Base-by-base conservation (phyloP, 352 stramenopile species). In the Phytophthora pluvialis region DNA sequence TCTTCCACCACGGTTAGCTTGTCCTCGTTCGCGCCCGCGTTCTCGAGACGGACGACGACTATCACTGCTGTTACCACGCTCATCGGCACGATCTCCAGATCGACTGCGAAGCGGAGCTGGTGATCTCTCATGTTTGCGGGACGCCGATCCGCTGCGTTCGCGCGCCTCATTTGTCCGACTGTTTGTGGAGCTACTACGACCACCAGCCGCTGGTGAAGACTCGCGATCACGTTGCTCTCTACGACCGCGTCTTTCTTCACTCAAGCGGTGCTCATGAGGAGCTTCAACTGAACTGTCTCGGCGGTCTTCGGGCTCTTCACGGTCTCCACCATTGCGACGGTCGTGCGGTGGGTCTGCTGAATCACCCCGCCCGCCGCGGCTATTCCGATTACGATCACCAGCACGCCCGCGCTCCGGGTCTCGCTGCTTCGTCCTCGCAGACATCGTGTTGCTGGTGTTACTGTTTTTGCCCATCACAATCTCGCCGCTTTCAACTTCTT, bases 401-500 rank as follows among this genome's bases (percentile, higher is more conserved):
- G 57, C 50, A 46, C 67, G 70, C 12, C 31, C 51, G 9, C 44
- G 60, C 11, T 77, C 72, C 11, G 31, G 15, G 12, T 73, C 56
- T 26, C 45, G 66, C 16, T 64, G 62, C 35, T 75, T 77, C 15
- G 31, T 51, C 10, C 58, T 54, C 7, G 52, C 40, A 4, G 64
- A 51, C 16, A 42, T 45, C 3, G 36, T 9, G 11, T 67, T 69
- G 44, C 16, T 63, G 16, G 60, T 72, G 31, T 38, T 73, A 39
- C 39, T 71, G 43, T 9, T 63, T 45, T 77, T 73, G 13, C 61
- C 52, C 32, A 69, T 67, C 29, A 75, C 67, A 63, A 88, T 83
- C 55, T 88, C 78, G 6, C 78, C 78, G 18, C 76, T 88, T 49
- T 88, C 78, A 16, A 88, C 33, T 35, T 88, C 78, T 62, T 80